These are phyloP conservation scores for Malassezia yamatoensis DNA, from an alignment of 1,284 basidiomycete species.

Conservation along the genomic window DNA sequence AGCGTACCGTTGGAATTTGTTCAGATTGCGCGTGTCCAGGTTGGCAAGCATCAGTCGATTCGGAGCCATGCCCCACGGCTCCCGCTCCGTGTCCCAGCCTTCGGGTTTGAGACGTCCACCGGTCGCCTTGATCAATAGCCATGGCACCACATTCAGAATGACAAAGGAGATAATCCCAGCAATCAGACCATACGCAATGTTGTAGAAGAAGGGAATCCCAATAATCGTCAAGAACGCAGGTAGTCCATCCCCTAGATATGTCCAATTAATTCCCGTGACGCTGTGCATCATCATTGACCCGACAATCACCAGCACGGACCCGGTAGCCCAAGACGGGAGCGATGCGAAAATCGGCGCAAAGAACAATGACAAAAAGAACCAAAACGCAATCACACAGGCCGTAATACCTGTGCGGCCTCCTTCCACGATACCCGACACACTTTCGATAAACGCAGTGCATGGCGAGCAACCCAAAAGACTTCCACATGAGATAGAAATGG, in stretches of 20 bases:
- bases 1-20: slow-evolving; percentile 16
- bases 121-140: slow-evolving; percentile 54
- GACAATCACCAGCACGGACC: slow-evolving; percentile 73
- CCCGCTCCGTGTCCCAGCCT: slow-evolving; percentile 49
- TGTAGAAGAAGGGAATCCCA: slow-evolving; percentile 47
- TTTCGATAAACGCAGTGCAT: slow-evolving; percentile 77
- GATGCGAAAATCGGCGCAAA: slow-evolving; percentile 81
- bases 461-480: slow-evolving; percentile 75
- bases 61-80: slow-evolving; percentile 29
- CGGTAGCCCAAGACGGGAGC: slow-evolving; percentile 78
- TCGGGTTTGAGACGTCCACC: slow-evolving; percentile 61
- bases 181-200: slow-evolving; percentile 81
- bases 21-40: slow-evolving; percentile 17
- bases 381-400: slow-evolving; percentile 62
- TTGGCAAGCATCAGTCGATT: slow-evolving; percentile 20
- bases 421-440: slow-evolving; percentile 56
- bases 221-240: slow-evolving; percentile 50
- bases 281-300: slow-evolving; percentile 82
- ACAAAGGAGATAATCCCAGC: slow-evolving; percentile 65
- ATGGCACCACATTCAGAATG: slow-evolving; percentile 62
- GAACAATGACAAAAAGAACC: slow-evolving; percentile 77
- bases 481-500: slow-evolving; percentile 69
- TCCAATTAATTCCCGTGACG: slow-evolving; percentile 77
- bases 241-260: slow-evolving; percentile 68
- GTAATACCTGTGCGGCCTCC: slow-evolving; percentile 80